These are phyloP conservation scores for Thraustochytrium sp. DNA, from an alignment of 352 stramenopile genomes.

Conservation along the genomic window DNA sequence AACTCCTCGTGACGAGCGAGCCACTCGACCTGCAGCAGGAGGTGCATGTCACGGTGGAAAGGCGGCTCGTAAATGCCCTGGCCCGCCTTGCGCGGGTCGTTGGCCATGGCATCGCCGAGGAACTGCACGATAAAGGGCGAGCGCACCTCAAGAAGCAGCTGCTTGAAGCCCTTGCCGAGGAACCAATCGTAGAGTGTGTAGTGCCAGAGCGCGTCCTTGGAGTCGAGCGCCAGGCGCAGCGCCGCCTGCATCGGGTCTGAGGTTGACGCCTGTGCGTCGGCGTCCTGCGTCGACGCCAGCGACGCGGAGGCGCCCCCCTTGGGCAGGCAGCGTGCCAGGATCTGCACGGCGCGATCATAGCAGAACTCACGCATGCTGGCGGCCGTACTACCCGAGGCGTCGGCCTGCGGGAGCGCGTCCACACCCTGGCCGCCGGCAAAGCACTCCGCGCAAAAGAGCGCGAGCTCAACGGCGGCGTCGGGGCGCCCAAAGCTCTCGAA, in stretches of 20 bases:
- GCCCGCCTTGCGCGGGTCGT: not conserved
- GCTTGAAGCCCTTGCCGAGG: not conserved
- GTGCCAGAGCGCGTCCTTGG: constrained; percentile 31
- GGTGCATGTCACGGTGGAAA: constrained; percentile 18
- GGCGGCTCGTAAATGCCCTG: constrained; percentile 1
- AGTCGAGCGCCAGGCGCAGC: not conserved
- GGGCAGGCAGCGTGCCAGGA: not conserved
- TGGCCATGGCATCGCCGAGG: not conserved
- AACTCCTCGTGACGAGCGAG: not conserved
- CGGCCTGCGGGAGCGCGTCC: not conserved
- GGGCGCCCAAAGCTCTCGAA: not conserved
- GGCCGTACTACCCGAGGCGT: not conserved
- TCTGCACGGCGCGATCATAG: constrained; percentile 8
- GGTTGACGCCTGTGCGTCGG: not conserved
- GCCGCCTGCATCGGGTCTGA: not conserved
- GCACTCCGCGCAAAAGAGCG: constrained; percentile 18
- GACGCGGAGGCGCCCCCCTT: not conserved
- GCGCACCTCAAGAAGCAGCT: not conserved
- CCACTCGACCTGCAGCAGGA: constrained; percentile 18
- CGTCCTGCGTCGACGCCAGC: not conserved
- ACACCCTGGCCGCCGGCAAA: constrained; percentile 11
- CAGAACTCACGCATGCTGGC: constrained; percentile 13
- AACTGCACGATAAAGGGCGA: constrained; percentile 36
- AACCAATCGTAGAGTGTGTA: constrained; percentile 32
- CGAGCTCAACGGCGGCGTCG: not conserved